These are phyloP conservation scores for Salvia rosmarinus DNA, from an alignment of 257 asterid genomes.

Conservation along the genomic window DNA sequence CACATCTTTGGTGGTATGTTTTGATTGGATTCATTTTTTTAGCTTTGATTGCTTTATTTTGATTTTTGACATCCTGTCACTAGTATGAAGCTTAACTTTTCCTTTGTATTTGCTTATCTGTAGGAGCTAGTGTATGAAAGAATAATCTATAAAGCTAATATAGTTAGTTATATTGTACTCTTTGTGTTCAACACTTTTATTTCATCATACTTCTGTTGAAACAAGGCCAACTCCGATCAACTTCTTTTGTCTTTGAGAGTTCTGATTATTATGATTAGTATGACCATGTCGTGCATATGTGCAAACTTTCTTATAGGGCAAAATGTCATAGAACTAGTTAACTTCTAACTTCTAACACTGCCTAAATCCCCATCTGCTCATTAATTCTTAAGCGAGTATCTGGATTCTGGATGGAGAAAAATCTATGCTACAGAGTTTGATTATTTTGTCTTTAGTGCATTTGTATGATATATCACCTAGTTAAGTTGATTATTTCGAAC, in stretches of 20 bases:
- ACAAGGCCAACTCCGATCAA: conserved; percentile 6
- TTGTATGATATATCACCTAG: neutral
- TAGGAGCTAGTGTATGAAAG: neutral
- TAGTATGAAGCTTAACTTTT: conserved; percentile 8
- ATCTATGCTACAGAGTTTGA: neutral
- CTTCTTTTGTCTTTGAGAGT: neutral
- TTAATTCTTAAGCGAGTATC: neutral
- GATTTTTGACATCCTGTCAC: conserved; percentile 15
- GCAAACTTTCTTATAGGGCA: neutral
- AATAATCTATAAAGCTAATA: neutral
- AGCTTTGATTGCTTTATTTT: conserved; percentile 24
- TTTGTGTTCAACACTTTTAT: neutral
- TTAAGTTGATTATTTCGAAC: neutral
- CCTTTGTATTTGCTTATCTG: neutral
- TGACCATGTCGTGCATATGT: neutral
- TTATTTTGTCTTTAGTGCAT: conserved; percentile 1
- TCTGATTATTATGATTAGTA: conserved; percentile 1
- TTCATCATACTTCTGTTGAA: conserved; percentile 1
- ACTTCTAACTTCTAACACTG: neutral
- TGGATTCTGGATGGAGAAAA: conserved; percentile 2
- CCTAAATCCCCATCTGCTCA: neutral
- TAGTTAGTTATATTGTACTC: neutral
- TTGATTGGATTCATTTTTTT: neutral
- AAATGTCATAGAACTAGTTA: neutral
- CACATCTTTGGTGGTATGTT: conserved; percentile 5